Conservation (phyloP, 2,329 filamentous ascomycete genomes). For the Penicillium paneum region DNA sequence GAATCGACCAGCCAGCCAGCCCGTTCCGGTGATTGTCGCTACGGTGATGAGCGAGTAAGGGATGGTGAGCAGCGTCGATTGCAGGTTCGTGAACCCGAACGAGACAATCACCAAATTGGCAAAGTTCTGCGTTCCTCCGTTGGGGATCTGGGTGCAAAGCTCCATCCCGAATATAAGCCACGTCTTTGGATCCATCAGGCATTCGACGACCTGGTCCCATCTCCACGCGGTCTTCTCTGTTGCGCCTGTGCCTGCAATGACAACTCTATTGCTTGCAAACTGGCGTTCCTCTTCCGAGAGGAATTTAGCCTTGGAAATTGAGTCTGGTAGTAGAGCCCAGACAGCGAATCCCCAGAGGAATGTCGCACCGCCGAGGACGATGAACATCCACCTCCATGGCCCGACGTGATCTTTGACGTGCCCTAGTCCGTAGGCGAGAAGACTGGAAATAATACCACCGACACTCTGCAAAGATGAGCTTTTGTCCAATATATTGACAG, state of each 20-base stretch:
- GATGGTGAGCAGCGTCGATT: constrained; percentile 51
- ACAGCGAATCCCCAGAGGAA: constrained; percentile 52
- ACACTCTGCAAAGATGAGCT: constrained; percentile 15
- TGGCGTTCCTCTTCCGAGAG: constrained; percentile 53
- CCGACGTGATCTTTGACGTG: constrained; percentile 43
- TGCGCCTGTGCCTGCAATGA: constrained; percentile 51
- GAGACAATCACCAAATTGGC: constrained; percentile 21
- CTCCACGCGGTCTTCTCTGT: constrained; percentile 50
- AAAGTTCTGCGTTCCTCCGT: constrained; percentile 60
- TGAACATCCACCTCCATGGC: constrained; percentile 53
- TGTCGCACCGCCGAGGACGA: constrained; percentile 52
- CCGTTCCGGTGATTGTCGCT: constrained; percentile 48
- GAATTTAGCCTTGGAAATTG: constrained; percentile 56
- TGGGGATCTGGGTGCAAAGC: constrained; percentile 55
- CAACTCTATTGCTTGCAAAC: constrained; percentile 35
- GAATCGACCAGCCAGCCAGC: constrained; percentile 53
- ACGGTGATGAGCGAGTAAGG: constrained; percentile 56
- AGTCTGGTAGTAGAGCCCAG: constrained; percentile 51
- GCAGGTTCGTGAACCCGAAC: constrained; percentile 20
- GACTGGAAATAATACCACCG: constrained; percentile 22
- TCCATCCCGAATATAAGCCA: constrained; percentile 58
- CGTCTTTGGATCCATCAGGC: constrained; percentile 57
- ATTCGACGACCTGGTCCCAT: constrained; percentile 54
- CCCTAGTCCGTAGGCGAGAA: constrained; percentile 53
- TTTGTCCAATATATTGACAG: background rate